phyloP scores from a whole-genome alignment of 176 grass and related monocot species.

The Leersia perrieri region DNA sequence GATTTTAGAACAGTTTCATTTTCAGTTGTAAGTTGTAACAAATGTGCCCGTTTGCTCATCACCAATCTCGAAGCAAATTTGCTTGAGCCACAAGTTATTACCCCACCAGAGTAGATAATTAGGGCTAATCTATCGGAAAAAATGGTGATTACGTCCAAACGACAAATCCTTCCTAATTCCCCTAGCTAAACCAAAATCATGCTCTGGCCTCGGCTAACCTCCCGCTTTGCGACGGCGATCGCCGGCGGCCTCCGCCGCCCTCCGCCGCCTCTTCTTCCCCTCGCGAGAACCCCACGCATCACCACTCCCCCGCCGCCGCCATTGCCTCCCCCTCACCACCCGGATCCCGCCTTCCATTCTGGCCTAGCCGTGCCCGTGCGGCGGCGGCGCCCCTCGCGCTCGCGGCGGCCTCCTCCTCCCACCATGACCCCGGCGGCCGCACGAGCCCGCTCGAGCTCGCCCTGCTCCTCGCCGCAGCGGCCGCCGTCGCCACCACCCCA shows the following conservation, averaged over 20 bases:
- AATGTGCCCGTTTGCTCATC: no score
- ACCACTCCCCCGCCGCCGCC: neutral
- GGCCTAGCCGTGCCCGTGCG: neutral
- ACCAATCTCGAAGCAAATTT: neutral
- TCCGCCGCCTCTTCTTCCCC: neutral
- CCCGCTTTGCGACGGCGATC: conserved; percentile 21
- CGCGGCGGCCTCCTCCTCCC: neutral
- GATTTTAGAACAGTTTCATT: no score
- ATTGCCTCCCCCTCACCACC: no score
- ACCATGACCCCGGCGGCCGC: neutral
- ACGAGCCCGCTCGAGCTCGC: neutral
- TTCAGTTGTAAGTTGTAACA: no score
- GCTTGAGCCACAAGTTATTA: neutral
- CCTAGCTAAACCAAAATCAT: neutral
- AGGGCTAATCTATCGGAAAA: neutral
- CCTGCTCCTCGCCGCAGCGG: neutral
- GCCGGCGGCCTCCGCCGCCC: neutral
- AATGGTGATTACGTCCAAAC: neutral
- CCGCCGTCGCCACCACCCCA: neutral
- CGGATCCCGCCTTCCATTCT: neutral
- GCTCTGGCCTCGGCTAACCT: neutral
- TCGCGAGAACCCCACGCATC: neutral
- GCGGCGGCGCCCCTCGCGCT: no score
- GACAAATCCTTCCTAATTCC: neutral
- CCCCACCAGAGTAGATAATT: neutral